phyloP scores from a whole-genome alignment of 495 filamentous ascomycete genomes.

The Talaromyces ruber region DNA sequence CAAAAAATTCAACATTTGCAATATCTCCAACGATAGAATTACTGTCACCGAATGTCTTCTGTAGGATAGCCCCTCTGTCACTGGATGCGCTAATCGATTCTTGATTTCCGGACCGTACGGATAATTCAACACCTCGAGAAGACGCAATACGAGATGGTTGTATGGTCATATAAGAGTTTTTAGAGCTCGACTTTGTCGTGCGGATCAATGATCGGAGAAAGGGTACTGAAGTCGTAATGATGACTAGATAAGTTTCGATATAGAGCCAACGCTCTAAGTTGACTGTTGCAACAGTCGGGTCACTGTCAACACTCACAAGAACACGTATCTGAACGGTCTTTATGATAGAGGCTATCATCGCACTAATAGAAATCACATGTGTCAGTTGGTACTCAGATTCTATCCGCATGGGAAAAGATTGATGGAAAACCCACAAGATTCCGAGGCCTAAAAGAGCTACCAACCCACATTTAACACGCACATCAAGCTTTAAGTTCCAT shows the following conservation, averaged over 20 bases:
- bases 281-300: slow-evolving; percentile 20
- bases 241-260: slow-evolving; percentile 23
- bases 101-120: background rate
- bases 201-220: slow-evolving; percentile 16
- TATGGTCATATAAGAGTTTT: background rate
- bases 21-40: background rate
- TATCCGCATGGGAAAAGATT: background rate
- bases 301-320: slow-evolving; percentile 14
- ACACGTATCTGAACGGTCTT: slow-evolving; percentile 20
- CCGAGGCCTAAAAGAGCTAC: slow-evolving; percentile 35
- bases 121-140: background rate
- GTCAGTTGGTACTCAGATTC: background rate
- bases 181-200: background rate
- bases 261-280: slow-evolving; percentile 20
- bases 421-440: slow-evolving; percentile 25
- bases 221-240: slow-evolving; percentile 24
- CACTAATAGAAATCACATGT: slow-evolving; percentile 7
- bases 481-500: slow-evolving; percentile 32
- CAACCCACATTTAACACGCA: slow-evolving; percentile 38
- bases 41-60: background rate
- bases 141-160: background rate
- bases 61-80: background rate
- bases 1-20: background rate
- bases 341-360: slow-evolving; percentile 24
- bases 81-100: too few species aligned